Conservation (phyloP, 2,329 filamentous ascomycete species). For the Sporothrix brunneoviolacea region DNA sequence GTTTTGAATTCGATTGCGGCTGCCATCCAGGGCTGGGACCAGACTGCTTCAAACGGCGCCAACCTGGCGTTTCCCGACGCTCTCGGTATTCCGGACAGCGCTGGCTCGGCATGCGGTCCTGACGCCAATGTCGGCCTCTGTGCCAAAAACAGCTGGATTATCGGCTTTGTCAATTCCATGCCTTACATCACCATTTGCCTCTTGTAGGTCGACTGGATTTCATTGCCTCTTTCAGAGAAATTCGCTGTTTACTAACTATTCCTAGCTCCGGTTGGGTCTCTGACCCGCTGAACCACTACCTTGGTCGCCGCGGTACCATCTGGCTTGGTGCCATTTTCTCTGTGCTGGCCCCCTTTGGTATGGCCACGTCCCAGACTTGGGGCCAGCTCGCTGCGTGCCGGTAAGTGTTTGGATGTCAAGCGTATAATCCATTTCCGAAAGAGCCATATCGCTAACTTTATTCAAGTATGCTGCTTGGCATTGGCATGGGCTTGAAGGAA, state of each 20-base stretch:
- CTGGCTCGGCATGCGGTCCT: conserved; percentile 26
- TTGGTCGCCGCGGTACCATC: conserved; percentile 52
- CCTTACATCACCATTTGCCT: conserved; percentile 36
- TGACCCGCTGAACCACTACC: conserved; percentile 43
- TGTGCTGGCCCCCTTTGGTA: conserved; percentile 60
- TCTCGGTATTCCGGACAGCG: conserved; percentile 39
- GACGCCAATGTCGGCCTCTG: conserved; percentile 31
- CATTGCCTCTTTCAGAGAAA: neutral
- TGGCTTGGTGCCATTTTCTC: conserved; percentile 70
- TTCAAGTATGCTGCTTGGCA: conserved; percentile 59
- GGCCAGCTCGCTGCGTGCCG: conserved; percentile 60
- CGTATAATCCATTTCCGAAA: too few species aligned
- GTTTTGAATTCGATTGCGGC: conserved; percentile 62
- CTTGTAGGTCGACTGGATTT: conserved; percentile 27
- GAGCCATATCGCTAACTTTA: too few species aligned
- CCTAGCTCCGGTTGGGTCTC: conserved; percentile 51
- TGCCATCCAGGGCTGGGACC: conserved; percentile 64
- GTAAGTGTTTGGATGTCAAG: neutral
- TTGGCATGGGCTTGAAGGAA: conserved; percentile 69
- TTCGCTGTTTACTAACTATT: neutral
- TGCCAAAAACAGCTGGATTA: conserved; percentile 48
- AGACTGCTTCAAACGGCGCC: conserved; percentile 55
- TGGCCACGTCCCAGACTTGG: conserved; percentile 66
- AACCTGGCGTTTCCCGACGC: conserved; percentile 53
- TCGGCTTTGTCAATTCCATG: conserved; percentile 52